These are phyloP conservation scores for Triticum turgidum DNA, from an alignment of 176 grass and related monocot genomes.

Conservation along the genomic window DNA sequence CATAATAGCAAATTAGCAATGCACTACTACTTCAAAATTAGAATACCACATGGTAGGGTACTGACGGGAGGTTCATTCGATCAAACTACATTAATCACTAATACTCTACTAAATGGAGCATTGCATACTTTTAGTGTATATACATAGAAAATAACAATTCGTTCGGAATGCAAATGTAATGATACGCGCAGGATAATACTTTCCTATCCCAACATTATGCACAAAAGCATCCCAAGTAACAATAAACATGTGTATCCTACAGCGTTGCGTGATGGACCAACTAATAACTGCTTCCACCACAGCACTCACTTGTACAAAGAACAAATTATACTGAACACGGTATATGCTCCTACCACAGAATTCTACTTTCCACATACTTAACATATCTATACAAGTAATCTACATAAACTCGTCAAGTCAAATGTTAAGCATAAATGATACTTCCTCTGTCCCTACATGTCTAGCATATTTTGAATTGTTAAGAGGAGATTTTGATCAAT, in stretches of 20 bases:
- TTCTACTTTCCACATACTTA: neutral
- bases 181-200: neutral
- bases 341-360: neutral
- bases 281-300: neutral
- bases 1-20: slow-evolving; percentile 32
- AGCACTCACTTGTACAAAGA: neutral
- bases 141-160: neutral
- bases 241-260: neutral
- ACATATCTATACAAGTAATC: neutral
- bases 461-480: neutral
- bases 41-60: neutral
- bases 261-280: neutral
- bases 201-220: neutral
- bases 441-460: neutral
- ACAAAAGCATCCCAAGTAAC: neutral
- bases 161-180: neutral
- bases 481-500: neutral
- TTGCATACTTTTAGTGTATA: neutral
- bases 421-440: neutral
- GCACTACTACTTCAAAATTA: slow-evolving; percentile 14
- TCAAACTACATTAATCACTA: neutral
- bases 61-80: neutral
- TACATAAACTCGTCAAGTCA: neutral
- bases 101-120: neutral
- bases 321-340: neutral